Conservation (phyloP, 1,139 yeast species). For the Yamadazyma sp. region DNA sequence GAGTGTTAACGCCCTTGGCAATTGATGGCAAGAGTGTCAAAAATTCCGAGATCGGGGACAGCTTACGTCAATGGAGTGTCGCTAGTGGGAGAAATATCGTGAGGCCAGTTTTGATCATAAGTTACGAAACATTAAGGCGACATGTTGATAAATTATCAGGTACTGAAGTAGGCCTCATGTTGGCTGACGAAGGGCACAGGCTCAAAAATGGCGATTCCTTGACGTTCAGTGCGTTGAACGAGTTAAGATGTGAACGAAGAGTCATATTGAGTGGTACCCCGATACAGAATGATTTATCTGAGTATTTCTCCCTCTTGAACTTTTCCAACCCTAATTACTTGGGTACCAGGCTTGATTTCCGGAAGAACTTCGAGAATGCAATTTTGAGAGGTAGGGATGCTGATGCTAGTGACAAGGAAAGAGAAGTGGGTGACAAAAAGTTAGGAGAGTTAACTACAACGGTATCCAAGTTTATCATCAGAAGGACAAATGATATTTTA, state of each 20-base stretch:
- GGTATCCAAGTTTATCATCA: slow-evolving; percentile 87
- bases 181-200: slow-evolving; percentile 97
- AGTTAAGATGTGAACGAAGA: slow-evolving; percentile 80
- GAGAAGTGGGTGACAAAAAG: slow-evolving; percentile 69
- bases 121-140: slow-evolving; percentile 89
- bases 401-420: slow-evolving; percentile 79
- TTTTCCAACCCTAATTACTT: slow-evolving; percentile 94
- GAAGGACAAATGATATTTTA: slow-evolving; percentile 93
- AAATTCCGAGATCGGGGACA: slow-evolving; percentile 62
- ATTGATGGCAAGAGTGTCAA: slow-evolving; percentile 86
- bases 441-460: slow-evolving; percentile 67
- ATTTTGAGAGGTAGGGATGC: slow-evolving; percentile 90
- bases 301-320: slow-evolving; percentile 84
- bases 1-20: slow-evolving; percentile 83
- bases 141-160: slow-evolving; percentile 76
- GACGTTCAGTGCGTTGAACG: slow-evolving; percentile 85
- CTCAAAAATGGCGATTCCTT: slow-evolving; percentile 92
- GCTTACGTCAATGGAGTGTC: slow-evolving; percentile 81
- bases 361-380: slow-evolving; percentile 78
- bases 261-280: slow-evolving; percentile 97
- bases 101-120: slow-evolving; percentile 90
- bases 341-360: slow-evolving; percentile 81
- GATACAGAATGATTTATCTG: slow-evolving; percentile 93
- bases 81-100: slow-evolving; percentile 89
- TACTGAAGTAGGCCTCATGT: slow-evolving; percentile 81